A percentile compares a stretch with the other conserved stretches of the same genome.
Conservation (phyloP, 179 eudicot species). For the Pouteria campechiana region DNA sequence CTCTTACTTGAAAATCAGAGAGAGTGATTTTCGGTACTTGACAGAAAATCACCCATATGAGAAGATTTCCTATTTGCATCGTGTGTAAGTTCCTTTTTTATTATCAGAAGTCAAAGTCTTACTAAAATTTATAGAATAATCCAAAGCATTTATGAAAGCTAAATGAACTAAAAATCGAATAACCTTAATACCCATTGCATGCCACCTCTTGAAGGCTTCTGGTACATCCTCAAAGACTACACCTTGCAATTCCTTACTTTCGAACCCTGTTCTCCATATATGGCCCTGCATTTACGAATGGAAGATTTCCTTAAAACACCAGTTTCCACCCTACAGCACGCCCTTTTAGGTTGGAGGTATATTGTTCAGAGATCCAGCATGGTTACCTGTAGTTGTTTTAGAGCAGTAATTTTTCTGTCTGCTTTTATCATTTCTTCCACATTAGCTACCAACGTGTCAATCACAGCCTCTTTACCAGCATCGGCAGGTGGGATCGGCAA, state of each 20-base stretch:
- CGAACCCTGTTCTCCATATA: conserved; percentile 87
- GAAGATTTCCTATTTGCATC: too few relatives aligned
- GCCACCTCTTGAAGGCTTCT: conserved; percentile 82
- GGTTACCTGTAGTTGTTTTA: conserved; percentile 83
- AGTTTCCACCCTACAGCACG: too few relatives aligned
- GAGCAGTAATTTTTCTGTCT: conserved; percentile 89
- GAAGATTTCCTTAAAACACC: too few relatives aligned
- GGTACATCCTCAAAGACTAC: conserved; percentile 89
- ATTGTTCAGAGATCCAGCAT: conserved; percentile 2
- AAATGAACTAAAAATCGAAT: too few relatives aligned
- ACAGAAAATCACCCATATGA: too few relatives aligned
- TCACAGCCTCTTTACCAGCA: conserved; percentile 55
- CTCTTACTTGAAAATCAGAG: too few relatives aligned
- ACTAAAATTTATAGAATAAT: too few relatives aligned
- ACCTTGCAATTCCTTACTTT: conserved; percentile 58
- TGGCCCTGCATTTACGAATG: conserved; percentile 52
- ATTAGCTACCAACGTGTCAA: conserved; percentile 85
- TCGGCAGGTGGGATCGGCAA: conserved; percentile 59
- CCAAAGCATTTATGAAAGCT: too few relatives aligned
- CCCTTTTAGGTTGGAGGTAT: too few relatives aligned
- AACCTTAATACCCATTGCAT: conserved; percentile 76
- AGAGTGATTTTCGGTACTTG: too few relatives aligned
- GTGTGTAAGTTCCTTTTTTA: too few relatives aligned
- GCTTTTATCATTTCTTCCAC: conserved; percentile 91
- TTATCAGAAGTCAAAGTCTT: too few relatives aligned